These are phyloP conservation scores for Saturnispora serradocipensis DNA, from an alignment of 805 yeast species.

Conservation along the genomic window DNA sequence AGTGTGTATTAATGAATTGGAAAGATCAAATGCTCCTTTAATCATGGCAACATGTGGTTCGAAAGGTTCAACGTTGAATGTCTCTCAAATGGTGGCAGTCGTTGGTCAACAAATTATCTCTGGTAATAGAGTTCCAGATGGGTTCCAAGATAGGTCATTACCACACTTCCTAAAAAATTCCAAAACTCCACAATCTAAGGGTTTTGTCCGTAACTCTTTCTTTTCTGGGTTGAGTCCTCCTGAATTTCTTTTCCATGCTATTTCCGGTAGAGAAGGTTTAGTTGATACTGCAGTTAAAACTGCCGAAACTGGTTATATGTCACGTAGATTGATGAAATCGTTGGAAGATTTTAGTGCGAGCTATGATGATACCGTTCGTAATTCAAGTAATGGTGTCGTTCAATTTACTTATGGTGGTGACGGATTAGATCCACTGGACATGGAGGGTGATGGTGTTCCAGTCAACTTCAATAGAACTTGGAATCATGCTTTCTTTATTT, in stretches of 20 bases:
- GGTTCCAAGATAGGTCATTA: conserved; percentile 96
- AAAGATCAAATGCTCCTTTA: conserved; percentile 85
- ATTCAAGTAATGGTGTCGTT: conserved; percentile 91
- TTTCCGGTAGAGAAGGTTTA: conserved; percentile 98
- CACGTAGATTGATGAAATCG: conserved; percentile 93
- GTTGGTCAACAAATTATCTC: conserved; percentile 98
- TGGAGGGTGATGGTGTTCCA: conserved; percentile 98
- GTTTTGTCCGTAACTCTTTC: conserved; percentile 94
- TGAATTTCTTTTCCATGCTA: conserved; percentile 87
- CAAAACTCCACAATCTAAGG: conserved; percentile 95
- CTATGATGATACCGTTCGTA: conserved; percentile 91
- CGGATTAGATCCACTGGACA: conserved; percentile 94
- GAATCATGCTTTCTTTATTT: conserved; percentile 80
- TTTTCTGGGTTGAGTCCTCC: conserved; percentile 92
- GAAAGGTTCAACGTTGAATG: conserved; percentile 95
- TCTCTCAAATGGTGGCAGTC: conserved; percentile 99
- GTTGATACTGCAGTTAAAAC: conserved; percentile 99
- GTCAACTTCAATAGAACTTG: conserved; percentile 90
- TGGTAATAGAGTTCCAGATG: conserved; percentile 99
- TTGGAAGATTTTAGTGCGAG: conserved; percentile 90
- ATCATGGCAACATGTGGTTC: conserved; percentile 99
- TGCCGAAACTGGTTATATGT: conserved; percentile 81
- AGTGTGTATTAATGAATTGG: conserved; percentile 88
- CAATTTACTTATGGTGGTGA: conserved; percentile 99
- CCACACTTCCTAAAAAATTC: conserved; percentile 96